phyloP scores from a whole-genome alignment of 768 basidiomycete species.

The Psilocybe cyanescens region DNA sequence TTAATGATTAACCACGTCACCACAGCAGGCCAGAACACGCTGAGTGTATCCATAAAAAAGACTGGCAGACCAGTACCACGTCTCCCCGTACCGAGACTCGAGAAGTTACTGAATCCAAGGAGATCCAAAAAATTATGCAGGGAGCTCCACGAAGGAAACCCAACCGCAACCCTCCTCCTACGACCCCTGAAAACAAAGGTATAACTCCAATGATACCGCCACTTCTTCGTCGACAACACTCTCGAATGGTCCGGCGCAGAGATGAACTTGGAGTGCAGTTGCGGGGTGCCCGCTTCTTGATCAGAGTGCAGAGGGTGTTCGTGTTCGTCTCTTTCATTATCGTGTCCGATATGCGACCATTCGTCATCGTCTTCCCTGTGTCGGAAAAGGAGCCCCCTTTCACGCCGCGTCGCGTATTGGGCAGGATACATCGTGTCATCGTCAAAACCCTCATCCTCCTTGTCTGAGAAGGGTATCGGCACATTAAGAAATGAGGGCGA shows the following conservation, averaged over 20 bases:
- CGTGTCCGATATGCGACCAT: slow-evolving; percentile 34
- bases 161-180: slow-evolving; percentile 55
- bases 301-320: slow-evolving; percentile 11
- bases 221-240: slow-evolving; percentile 13
- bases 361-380: slow-evolving; percentile 38
- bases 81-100: not conserved
- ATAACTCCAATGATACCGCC: slow-evolving; percentile 47
- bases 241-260: slow-evolving; percentile 36
- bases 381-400: slow-evolving; percentile 25
- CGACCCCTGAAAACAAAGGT: slow-evolving; percentile 59
- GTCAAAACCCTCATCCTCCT: slow-evolving; percentile 50
- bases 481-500: slow-evolving; percentile 36
- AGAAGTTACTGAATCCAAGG: slow-evolving; percentile 14
- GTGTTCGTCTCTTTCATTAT: slow-evolving; percentile 13
- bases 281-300: slow-evolving; percentile 14
- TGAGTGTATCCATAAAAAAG: slow-evolving; percentile 37
- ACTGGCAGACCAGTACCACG: slow-evolving; percentile 13
- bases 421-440: slow-evolving; percentile 54
- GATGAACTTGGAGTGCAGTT: slow-evolving; percentile 35
- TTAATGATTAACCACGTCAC: slow-evolving; percentile 40
- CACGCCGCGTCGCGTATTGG: slow-evolving; percentile 49
- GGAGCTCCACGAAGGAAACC: slow-evolving; percentile 36
- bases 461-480: slow-evolving; percentile 26
- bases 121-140: slow-evolving; percentile 27
- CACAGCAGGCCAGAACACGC: slow-evolving; percentile 40